A percentile compares a stretch with the other conserved stretches of the same genome.
Evolutionary conservation across 192 early-diverging fungal genomes (phyloP).

Genomic region (Coemansia sp.): DNA sequence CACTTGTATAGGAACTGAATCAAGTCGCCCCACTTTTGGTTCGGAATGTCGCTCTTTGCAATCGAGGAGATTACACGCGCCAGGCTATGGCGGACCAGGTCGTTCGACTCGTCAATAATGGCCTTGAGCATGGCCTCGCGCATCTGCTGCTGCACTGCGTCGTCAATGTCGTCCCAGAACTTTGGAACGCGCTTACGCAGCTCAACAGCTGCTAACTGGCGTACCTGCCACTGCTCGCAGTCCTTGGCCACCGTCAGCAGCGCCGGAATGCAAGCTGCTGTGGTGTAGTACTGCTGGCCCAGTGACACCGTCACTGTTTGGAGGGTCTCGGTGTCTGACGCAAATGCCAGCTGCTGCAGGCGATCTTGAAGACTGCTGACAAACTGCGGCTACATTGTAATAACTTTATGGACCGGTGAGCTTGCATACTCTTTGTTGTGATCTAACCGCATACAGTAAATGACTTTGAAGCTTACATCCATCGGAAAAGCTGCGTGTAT

Average conservation of each 20-base stretch:
- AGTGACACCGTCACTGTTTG: conserved; percentile 65
- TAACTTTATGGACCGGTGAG: background rate
- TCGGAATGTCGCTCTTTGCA: conserved; percentile 77
- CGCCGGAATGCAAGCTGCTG: conserved; percentile 76
- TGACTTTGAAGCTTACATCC: background rate
- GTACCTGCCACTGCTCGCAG: conserved; percentile 66
- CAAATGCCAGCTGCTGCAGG: conserved; percentile 58
- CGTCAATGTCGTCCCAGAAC: conserved; percentile 74
- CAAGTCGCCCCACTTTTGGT: conserved; percentile 76
- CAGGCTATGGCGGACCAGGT: conserved; percentile 72
- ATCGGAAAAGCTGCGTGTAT: background rate
- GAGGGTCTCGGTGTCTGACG: conserved; percentile 60
- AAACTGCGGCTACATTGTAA: conserved; percentile 52
- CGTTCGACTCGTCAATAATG: conserved; percentile 67
- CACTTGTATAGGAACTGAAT: conserved; percentile 78
- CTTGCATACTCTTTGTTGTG: background rate
- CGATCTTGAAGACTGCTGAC: conserved; percentile 57
- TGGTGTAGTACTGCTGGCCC: conserved; percentile 71
- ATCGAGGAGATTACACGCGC: conserved; percentile 89
- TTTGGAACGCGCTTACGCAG: conserved; percentile 77
- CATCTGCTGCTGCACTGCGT: conserved; percentile 57
- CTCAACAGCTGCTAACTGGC: conserved; percentile 88
- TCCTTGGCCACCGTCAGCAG: conserved; percentile 71
- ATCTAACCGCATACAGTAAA: background rate
- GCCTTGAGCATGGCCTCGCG: conserved; percentile 70